Evolutionary conservation across 768 basidiomycete species (phyloP).

Genomic region (Pleurotus eryngii): DNA sequence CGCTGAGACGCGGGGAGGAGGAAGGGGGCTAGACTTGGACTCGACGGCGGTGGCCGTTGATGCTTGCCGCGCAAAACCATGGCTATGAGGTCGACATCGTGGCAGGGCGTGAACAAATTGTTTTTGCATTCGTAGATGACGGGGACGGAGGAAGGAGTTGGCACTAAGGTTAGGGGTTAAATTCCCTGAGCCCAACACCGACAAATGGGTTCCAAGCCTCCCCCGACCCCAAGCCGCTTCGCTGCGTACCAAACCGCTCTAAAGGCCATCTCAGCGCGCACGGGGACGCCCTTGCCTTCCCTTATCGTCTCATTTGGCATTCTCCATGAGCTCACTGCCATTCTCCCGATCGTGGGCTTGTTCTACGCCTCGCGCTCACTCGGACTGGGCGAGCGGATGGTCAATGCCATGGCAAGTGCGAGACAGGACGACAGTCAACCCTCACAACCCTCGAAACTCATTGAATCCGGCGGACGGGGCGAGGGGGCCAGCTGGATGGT

Average conservation of each 20-base stretch:
- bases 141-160: background rate
- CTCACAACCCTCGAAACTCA: background rate
- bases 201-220: constrained; percentile 1
- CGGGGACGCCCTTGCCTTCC: constrained; percentile 74
- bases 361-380: constrained; percentile 68
- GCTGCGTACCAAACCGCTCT: constrained; percentile 53
- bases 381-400: constrained; percentile 66
- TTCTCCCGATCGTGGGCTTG: constrained; percentile 69
- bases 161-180: constrained; percentile 11
- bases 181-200: constrained; percentile 12
- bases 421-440: constrained; percentile 5
- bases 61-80: background rate
- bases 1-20: background rate
- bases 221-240: constrained; percentile 28
- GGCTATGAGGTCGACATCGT: background rate
- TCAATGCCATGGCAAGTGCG: constrained; percentile 32
- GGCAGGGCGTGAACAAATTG: background rate
- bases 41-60: background rate
- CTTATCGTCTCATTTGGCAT: constrained; percentile 76
- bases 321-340: constrained; percentile 82
- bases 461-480: constrained; percentile 8
- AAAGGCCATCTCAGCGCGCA: constrained; percentile 57
- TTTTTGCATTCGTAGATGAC: constrained; percentile 5
- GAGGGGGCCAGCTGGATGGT: constrained; percentile 34
- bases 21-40: too few relatives aligned